Evolutionary conservation across 768 basidiomycete genomes (phyloP).

Genomic region (Lactarius vividus): DNA sequence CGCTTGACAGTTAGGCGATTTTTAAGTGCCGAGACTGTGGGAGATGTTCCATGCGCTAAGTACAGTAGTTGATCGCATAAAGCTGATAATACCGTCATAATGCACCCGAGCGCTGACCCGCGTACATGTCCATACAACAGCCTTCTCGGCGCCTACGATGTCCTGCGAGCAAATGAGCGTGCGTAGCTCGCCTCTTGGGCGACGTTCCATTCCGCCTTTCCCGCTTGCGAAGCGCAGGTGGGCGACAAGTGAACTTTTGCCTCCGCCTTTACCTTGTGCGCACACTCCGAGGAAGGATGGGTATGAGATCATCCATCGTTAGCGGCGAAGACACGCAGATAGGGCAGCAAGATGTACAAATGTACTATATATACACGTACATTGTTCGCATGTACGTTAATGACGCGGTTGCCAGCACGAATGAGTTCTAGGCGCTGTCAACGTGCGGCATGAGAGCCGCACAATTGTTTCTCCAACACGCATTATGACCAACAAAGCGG

Average conservation of each 20-base stretch:
- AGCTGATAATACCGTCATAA: conserved; percentile 19
- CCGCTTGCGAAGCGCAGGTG: not conserved
- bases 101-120: not conserved
- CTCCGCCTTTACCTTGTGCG: not conserved
- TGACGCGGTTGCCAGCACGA: not conserved
- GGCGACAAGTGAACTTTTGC: not conserved
- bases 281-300: conserved; percentile 18
- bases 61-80: not conserved
- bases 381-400: conserved; percentile 1
- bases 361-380: conserved; percentile 19
- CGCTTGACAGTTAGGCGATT: not conserved
- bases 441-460: not conserved
- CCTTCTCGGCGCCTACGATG: not conserved
- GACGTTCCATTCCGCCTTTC: not conserved
- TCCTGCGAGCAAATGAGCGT: not conserved
- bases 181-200: not conserved
- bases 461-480: not conserved
- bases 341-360: conserved; percentile 16
- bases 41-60: not conserved
- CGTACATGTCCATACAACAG: no score
- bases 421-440: not conserved
- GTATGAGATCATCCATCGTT: not conserved
- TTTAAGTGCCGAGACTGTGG: not conserved
- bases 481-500: conserved; percentile 1
- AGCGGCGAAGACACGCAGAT: not conserved